Evolutionary conservation across 2,329 filamentous ascomycete species (phyloP).

Genomic region (Aspergillus novofumigatus): DNA sequence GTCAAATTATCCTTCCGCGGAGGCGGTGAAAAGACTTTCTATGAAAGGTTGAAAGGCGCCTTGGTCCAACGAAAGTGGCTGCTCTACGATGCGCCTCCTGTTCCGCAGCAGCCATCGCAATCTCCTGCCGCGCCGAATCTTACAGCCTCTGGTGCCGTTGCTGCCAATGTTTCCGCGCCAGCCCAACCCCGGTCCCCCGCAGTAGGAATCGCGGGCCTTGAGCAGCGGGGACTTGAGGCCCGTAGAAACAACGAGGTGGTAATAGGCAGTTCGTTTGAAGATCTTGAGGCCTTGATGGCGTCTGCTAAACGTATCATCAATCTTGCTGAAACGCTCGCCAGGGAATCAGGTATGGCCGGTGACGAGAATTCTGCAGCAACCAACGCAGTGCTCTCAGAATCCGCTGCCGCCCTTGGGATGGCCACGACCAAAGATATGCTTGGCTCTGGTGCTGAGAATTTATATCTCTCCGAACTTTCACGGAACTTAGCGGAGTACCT

Average conservation of each 20-base stretch:
- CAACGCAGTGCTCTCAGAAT: conserved; percentile 72
- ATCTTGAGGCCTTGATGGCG: conserved; percentile 93
- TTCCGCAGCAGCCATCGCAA: conserved; percentile 61
- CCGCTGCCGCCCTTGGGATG: conserved; percentile 76
- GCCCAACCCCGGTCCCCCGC: conserved; percentile 49
- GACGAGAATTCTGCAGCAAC: conserved; percentile 65
- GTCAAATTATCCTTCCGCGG: conserved; percentile 89
- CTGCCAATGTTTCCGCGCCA: conserved; percentile 21
- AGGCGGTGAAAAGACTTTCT: conserved; percentile 85
- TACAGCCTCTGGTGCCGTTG: conserved; percentile 20
- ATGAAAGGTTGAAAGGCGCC: conserved; percentile 80
- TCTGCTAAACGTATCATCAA: conserved; percentile 95
- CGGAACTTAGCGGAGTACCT: conserved; percentile 84
- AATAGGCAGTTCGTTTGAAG: conserved; percentile 91
- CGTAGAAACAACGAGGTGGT: conserved; percentile 90
- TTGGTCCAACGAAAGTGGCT: conserved; percentile 95
- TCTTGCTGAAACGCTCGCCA: conserved; percentile 80
- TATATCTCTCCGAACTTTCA: conserved; percentile 85
- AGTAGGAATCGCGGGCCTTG: conserved; percentile 87
- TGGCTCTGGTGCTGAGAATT: conserved; percentile 70
- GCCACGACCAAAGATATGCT: conserved; percentile 96
- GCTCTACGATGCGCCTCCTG: conserved; percentile 79
- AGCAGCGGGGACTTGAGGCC: conserved; percentile 76
- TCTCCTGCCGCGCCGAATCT: conserved; percentile 28
- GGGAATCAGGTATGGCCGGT: conserved; percentile 57